Conservation (phyloP, 495 filamentous ascomycete genomes). For the Sordaria brevicollis region DNA sequence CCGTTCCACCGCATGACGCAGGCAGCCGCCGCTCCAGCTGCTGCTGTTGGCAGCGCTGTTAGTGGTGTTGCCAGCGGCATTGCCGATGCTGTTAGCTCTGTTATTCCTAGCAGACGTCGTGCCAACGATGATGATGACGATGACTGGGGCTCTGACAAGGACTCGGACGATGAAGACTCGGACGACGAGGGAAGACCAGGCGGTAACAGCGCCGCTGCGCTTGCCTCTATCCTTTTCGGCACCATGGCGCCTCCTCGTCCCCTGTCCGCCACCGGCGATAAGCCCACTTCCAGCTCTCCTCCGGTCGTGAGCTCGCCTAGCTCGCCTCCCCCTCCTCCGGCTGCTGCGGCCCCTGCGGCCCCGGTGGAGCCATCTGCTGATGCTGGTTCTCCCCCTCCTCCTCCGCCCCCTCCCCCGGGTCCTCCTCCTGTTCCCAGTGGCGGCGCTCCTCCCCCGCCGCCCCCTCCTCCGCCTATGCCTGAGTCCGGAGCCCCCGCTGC, state of each 20-base stretch:
- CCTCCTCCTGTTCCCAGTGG: constrained; percentile 35
- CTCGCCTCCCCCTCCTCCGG: constrained; percentile 24
- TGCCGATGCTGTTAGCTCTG: constrained; percentile 4
- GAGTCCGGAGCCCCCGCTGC: constrained; percentile 24
- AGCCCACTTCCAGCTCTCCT: constrained; percentile 40
- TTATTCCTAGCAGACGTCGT: constrained; percentile 18
- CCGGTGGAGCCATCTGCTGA: constrained; percentile 24
- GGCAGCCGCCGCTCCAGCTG: constrained; percentile 32
- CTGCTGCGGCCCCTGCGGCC: constrained; percentile 26
- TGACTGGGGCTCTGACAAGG: constrained; percentile 80
- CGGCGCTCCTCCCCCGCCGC: constrained; percentile 35
- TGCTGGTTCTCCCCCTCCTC: constrained; percentile 21
- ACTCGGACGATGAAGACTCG: constrained; percentile 59
- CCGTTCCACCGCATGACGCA: constrained; percentile 88
- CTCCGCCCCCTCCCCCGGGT: constrained; percentile 35
- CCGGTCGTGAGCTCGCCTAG: constrained; percentile 27
- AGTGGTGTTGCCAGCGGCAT: not conserved
- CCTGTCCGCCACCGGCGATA: constrained; percentile 69
- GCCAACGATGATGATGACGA: constrained; percentile 50
- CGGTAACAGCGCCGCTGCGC: constrained; percentile 74
- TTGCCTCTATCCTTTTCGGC: constrained; percentile 89
- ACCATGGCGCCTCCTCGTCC: constrained; percentile 94
- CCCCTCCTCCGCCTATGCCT: constrained; percentile 35
- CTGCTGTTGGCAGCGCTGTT: constrained; percentile 3
- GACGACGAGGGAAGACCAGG: constrained; percentile 61